Percentiles rank a stretch among this genome's conserved stretches.
These are phyloP conservation scores for Parasarocladium wereldwijsianum DNA, from an alignment of 2,329 filamentous ascomycete genomes.

Conservation along the genomic window DNA sequence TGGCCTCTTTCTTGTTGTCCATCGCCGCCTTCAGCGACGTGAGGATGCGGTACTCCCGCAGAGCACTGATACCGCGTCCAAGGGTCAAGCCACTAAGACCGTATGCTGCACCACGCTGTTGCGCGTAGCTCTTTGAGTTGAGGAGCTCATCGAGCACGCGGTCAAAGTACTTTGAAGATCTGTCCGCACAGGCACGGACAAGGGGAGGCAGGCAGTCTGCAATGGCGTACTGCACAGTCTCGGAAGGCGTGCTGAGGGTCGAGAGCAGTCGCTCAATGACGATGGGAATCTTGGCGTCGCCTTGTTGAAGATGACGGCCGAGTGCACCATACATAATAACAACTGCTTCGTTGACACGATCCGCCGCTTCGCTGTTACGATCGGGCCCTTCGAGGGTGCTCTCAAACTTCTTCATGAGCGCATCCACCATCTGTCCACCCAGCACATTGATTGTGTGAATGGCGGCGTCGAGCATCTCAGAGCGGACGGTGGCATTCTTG, in stretches of 20 bases:
- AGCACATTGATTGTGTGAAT: slow-evolving; percentile 67
- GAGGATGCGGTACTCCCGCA: slow-evolving; percentile 79
- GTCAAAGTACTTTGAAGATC: slow-evolving; percentile 66
- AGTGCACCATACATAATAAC: slow-evolving; percentile 95
- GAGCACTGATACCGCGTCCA: slow-evolving; percentile 68
- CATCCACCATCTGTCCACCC: slow-evolving; percentile 70
- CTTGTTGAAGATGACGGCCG: slow-evolving; percentile 68
- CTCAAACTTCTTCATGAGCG: slow-evolving; percentile 87
- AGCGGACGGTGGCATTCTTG: slow-evolving; percentile 58
- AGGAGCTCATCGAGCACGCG: slow-evolving; percentile 72
- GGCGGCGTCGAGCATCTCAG: slow-evolving; percentile 85
- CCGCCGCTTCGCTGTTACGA: slow-evolving; percentile 64
- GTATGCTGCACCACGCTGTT: slow-evolving; percentile 84
- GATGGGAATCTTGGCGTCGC: slow-evolving; percentile 76
- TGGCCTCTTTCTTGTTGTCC: slow-evolving; percentile 91
- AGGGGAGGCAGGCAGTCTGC: slow-evolving; percentile 86
- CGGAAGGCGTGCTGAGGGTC: slow-evolving; percentile 85
- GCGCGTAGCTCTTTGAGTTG: slow-evolving; percentile 81
- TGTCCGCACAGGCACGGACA: slow-evolving; percentile 65
- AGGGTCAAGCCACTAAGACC: slow-evolving; percentile 81
- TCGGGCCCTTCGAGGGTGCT: slow-evolving; percentile 73
- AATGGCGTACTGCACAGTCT: slow-evolving; percentile 92
- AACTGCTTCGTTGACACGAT: slow-evolving; percentile 90
- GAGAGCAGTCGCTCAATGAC: slow-evolving; percentile 77
- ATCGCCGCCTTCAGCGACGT: slow-evolving; percentile 63